A percentile compares a stretch with the other conserved stretches of the same genome.
These are phyloP conservation scores for Colletotrichum tropicicola DNA, from an alignment of 2,329 filamentous ascomycete genomes.

Conservation along the genomic window DNA sequence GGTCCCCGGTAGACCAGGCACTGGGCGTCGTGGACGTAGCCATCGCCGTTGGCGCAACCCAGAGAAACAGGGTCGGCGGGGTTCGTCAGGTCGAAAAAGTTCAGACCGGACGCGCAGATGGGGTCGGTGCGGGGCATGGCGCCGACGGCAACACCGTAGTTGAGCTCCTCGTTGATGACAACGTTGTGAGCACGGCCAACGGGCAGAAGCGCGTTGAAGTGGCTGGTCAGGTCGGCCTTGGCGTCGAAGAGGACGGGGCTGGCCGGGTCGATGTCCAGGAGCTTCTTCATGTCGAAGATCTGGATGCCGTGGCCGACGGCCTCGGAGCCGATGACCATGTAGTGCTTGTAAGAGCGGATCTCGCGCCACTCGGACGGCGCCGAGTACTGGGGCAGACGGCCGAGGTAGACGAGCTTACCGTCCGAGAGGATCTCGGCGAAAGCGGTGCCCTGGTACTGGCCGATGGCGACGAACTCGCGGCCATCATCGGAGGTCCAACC, in stretches of 20 bases:
- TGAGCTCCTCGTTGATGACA: constrained; percentile 56
- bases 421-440: constrained; percentile 53
- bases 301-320: constrained; percentile 63
- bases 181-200: constrained; percentile 54
- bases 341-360: constrained; percentile 45
- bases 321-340: constrained; percentile 49
- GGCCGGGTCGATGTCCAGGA: constrained; percentile 53
- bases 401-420: constrained; percentile 53
- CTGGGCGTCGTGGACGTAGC: constrained; percentile 70
- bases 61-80: constrained; percentile 60
- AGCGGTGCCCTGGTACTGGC: constrained; percentile 53
- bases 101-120: constrained; percentile 59
- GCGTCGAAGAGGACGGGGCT: constrained; percentile 42
- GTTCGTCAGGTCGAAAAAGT: constrained; percentile 66
- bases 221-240: constrained; percentile 41
- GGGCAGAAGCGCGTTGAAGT: constrained; percentile 40
- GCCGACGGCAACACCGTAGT: constrained; percentile 56
- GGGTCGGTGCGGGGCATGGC: constrained; percentile 46
- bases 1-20: constrained; percentile 64
- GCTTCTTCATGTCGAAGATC: constrained; percentile 69
- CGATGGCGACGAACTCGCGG: constrained; percentile 54
- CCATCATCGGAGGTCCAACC: constrained; percentile 57
- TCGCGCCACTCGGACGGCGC: constrained; percentile 41
- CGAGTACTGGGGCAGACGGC: constrained; percentile 42
- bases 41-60: constrained; percentile 62